Evolutionary conservation across 176 grass and related monocot genomes (phyloP), one percentile per base, ranked within the genome.

Genomic region (Rhynchospora breviuscula): DNA sequence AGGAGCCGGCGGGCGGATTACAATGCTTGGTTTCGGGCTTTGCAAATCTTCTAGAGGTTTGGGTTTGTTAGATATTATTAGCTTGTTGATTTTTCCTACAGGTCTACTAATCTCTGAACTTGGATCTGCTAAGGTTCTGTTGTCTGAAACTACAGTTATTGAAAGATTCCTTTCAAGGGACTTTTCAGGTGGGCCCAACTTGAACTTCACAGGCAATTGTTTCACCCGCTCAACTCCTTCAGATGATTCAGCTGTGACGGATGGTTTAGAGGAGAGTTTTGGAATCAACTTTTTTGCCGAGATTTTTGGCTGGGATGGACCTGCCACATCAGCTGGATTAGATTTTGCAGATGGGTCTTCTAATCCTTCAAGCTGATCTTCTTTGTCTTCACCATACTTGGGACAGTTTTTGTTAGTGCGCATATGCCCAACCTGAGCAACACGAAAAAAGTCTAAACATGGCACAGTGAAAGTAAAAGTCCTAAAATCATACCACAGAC

Each of bases 321-420:
- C 87, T 7, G 21, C 87, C 73, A 77, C 68, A 86, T 93, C 96
- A 18, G 62, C 65, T 83, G 87, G 74, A 88, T 92, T 93, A 77
- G 86, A 53, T 69, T 88, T 94, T 22, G 61, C 51, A 11, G 89
- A 86, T 33, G 31, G 80, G 65, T 95, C 93, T 92, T 93, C 93
- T 85, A 82, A 87, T 48, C 81, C 65, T 85, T 82, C 80, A 40
- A 25, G 80, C 63, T 67, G 80, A 25, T 82, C 80, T 63, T 95
- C 91, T 79, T 80, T 85, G 79, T 95, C 96, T 81, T 98, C 91
- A 65, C 96, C 80, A 81, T 98, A 95, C 67, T 95, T 95, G 18
- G 96, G 88, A 86, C 96, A 98, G 52, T 91, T 86, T 86, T 98
- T 98, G 85, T 98, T 98, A 83, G 93, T 98, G 31, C 96, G 81